phyloP scores from a whole-genome alignment of 495 filamentous ascomycete species.

The Xylaria nigripes region DNA sequence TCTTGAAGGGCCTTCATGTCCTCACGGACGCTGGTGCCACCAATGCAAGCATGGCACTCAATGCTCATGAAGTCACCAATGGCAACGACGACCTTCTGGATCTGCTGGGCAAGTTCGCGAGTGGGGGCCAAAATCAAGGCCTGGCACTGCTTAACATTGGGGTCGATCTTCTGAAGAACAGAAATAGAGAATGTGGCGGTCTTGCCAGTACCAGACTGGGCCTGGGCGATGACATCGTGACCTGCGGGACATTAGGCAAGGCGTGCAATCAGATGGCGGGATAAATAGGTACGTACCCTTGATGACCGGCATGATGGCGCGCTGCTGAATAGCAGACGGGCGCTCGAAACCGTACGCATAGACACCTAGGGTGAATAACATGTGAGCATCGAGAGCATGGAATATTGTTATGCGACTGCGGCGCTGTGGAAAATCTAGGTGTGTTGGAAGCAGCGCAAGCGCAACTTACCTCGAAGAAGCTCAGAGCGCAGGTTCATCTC shows the following conservation, averaged over 20 bases:
- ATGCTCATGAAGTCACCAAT: slow-evolving; percentile 99
- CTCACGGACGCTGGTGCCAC: slow-evolving; percentile 94
- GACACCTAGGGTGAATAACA: slow-evolving; percentile 53
- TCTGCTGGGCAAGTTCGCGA: slow-evolving; percentile 96
- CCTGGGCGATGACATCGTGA: slow-evolving; percentile 97
- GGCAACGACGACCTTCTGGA: slow-evolving; percentile 97
- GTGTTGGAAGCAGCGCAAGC: neutral
- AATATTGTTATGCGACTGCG: neutral
- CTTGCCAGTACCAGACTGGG: slow-evolving; percentile 98
- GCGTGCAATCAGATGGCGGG: slow-evolving; percentile 3
- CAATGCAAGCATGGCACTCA: slow-evolving; percentile 98
- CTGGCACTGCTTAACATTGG: slow-evolving; percentile 87
- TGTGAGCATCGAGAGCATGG: slow-evolving; percentile 2
- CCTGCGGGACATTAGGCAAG: slow-evolving; percentile 43
- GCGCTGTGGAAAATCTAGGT: neutral
- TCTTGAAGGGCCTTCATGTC: slow-evolving; percentile 95
- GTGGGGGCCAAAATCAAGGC: slow-evolving; percentile 94
- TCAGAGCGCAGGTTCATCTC: slow-evolving; percentile 93
- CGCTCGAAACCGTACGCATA: slow-evolving; percentile 99
- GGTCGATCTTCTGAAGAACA: slow-evolving; percentile 95
- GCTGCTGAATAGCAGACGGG: slow-evolving; percentile 98
- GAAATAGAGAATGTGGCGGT: slow-evolving; percentile 99
- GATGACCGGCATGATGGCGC: slow-evolving; percentile 98
- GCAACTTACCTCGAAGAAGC: slow-evolving; percentile 80
- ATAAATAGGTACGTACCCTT: slow-evolving; percentile 73